These are phyloP conservation scores for Cordyceps fumosorosea DNA, from an alignment of 2,329 filamentous ascomycete species.

Conservation along the genomic window DNA sequence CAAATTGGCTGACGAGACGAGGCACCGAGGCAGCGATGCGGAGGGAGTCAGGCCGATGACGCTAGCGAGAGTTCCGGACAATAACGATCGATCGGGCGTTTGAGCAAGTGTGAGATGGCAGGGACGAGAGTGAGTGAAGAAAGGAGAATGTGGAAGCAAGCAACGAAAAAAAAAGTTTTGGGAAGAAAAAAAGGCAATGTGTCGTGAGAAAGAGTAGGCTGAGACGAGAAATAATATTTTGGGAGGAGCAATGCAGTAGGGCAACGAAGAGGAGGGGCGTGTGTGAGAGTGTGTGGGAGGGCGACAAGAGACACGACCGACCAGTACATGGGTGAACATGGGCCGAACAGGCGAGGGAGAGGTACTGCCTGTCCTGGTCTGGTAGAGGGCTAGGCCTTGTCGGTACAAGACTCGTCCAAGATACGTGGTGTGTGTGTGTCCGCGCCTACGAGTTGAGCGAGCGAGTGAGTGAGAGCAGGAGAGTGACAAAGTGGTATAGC, in stretches of 20 bases:
- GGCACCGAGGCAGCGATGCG: neutral
- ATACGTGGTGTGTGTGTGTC: neutral
- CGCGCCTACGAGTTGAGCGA: neutral
- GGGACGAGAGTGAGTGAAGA: neutral
- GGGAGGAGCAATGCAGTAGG: slow-evolving; percentile 25
- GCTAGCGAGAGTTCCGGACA: slow-evolving; percentile 5
- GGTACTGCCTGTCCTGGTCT: neutral
- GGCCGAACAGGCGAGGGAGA: neutral
- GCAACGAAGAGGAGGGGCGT: slow-evolving; percentile 18
- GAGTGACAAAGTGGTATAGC: slow-evolving; percentile 5
- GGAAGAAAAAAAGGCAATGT: slow-evolving; percentile 4
- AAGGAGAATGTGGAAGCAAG: slow-evolving; percentile 6
- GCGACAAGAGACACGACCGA: slow-evolving; percentile 14
- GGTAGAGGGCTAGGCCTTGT: neutral
- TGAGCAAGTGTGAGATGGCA: neutral
- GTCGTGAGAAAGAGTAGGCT: slow-evolving; percentile 20
- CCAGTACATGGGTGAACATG: slow-evolving; percentile 8
- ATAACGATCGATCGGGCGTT: neutral
- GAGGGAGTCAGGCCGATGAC: slow-evolving; percentile 3
- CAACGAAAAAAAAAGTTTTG: slow-evolving; percentile 6
- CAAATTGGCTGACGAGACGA: slow-evolving; percentile 9
- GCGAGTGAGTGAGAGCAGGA: neutral
- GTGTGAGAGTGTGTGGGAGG: slow-evolving; percentile 10
- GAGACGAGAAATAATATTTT: slow-evolving; percentile 35
- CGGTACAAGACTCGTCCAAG: neutral